Conservation (phyloP, 495 filamentous ascomycete genomes). For the Jackrogersella minutella region DNA sequence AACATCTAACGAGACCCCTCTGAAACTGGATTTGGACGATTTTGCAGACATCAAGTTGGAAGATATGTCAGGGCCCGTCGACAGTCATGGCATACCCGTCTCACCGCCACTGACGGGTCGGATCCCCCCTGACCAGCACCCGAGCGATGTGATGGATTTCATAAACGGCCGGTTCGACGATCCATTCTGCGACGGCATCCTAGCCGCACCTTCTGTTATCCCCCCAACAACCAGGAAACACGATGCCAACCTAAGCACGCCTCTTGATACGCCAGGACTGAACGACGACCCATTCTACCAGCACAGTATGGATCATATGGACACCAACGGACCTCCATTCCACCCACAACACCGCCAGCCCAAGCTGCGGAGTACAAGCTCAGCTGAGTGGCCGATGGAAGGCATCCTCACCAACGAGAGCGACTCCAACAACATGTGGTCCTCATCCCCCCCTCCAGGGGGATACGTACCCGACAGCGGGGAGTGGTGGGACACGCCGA, state of each 20-base stretch:
- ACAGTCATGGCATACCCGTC: constrained; percentile 24
- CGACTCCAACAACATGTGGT: constrained; percentile 29
- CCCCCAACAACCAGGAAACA: constrained; percentile 12
- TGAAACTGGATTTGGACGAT: constrained; percentile 18
- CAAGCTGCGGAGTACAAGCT: constrained; percentile 37
- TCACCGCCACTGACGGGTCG: constrained; percentile 49
- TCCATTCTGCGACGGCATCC: constrained; percentile 45
- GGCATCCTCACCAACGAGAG: constrained; percentile 31
- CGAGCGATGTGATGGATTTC: constrained; percentile 28
- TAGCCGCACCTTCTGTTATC: constrained; percentile 27
- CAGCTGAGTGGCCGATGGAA: constrained; percentile 45
- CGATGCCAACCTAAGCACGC: constrained; percentile 37
- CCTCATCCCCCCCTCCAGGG: constrained; percentile 18
- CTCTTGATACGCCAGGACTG: constrained; percentile 42
- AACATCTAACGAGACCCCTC: constrained; percentile 19
- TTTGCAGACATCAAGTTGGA: constrained; percentile 30
- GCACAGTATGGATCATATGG: constrained; percentile 14
- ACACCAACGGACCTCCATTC: constrained; percentile 12
- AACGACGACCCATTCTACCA: constrained; percentile 37
- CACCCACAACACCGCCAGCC: constrained; percentile 18
- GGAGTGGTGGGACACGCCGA: constrained; percentile 44
- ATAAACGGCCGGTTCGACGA: constrained; percentile 49
- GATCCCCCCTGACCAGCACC: constrained; percentile 38
- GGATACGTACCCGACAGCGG: constrained; percentile 14
- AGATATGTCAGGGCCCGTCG: constrained; percentile 22